Evolutionary conservation across 306 rosid genomes (phyloP), one percentile per base, ranked within the genome.

Genomic region (Cucumis cinereus): DNA sequence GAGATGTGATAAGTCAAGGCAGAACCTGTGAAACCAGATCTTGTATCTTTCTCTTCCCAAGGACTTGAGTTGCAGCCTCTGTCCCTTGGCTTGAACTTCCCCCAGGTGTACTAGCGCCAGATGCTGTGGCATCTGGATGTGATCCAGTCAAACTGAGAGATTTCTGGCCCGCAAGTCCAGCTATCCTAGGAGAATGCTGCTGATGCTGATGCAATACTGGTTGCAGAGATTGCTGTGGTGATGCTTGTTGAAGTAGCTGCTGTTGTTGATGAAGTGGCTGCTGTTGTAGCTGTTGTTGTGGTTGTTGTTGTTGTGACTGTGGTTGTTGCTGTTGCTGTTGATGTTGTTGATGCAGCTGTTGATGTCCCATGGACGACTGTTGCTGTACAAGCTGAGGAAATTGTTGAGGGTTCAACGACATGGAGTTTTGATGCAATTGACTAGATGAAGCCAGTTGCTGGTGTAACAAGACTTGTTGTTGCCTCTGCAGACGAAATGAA

Each of bases 1-100:
- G 6, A 16, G 70, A 76, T 7, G 19, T 76, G 74, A 33, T 3
- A 71, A 26, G 61, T 72, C 73, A 66, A 36, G 76, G 45, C 59
- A 82, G 67, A 61, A 95, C 99, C 99, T 95, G 99, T 38, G 96
- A 88, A 74, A 90, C 99, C 85, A 95, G 86, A 83, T 95, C 99
- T 58, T 92, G 97, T 85, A 95, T 92, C 87, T 95, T 95, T 84
- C 99, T 89, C 89, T 95, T 95, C 75, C 99, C 99, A 80, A 95
- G 99, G 73, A 95, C 91, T 84, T 95, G 99, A 84, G 92, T 95
- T 67, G 99, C 92, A 20, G 96, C 91, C 84, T 95, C 97, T 8
- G 95, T 94, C 83, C 99, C 99, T 88, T 92, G 99, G 84, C 99
- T 95, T 59, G 99, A 95, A 82, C 99, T 95, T 73, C 99, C 99